Base-by-base conservation (phyloP, 495 filamentous ascomycete species). In the Symbiotaphrina buchneri region DNA sequence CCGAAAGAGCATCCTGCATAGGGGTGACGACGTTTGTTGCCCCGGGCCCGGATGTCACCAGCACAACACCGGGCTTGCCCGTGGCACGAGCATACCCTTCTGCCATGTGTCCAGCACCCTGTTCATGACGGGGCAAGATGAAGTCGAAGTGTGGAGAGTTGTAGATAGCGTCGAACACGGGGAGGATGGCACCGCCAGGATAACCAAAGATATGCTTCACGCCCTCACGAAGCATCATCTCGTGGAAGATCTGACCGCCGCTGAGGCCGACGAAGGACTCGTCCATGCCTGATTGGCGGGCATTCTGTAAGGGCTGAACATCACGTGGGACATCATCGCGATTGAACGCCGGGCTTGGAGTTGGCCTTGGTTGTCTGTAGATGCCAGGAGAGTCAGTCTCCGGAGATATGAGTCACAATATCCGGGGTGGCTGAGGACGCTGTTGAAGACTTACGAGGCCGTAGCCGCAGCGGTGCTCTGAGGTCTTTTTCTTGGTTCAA, bases 191-290 rank as follows among this genome's bases (percentile, higher is more conserved):
- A 34, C 75, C 75, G 36, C 75, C 75, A 36, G 75, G 54, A 36
- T 58, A 56, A 10, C 58, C 54, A 27, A 58, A 90, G 44, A 94
- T 60, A 52, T 90, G 78, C 58, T 93, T 84, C 18, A 97, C 90
- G 38, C 59, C 68, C 38, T 84, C 81, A 45, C 87, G 60, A 24
- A 83, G 64, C 81, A 97, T 92, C 87, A 97, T 95, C 54, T 97
- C 84, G 45, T 97, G 83, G 59, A 97, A 92, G 38, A 97, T 95
- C 48, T 93, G 73, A 45, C 87, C 87, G 49, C 90, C 90, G 30
- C 65, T 91, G 59, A 81, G 78, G 20, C 90, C 90, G 47, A 95
- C 78, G 56, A 97, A 93, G 61, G 63, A 68, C 43, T 66, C 80
- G 51, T 90, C 80, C 60, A 85, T 70, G 33, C 74, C 67, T 27